Evolutionary conservation across 768 basidiomycete species (phyloP).

Genomic region (Sarcomyxa edulis): DNA sequence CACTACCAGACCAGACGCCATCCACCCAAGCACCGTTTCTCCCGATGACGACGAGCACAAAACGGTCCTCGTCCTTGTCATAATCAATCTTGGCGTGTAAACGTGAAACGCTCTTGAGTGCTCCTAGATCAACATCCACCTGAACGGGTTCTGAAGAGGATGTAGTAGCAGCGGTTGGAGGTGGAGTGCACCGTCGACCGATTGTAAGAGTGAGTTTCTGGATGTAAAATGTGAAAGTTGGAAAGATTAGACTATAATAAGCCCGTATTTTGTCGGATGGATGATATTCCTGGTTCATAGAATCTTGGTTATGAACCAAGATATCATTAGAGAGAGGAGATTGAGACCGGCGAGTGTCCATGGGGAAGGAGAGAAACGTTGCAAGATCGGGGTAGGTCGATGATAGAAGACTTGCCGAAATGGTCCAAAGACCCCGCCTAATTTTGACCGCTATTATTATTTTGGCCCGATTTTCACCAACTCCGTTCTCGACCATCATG

Average conservation of each 20-base stretch:
- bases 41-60: conserved; percentile 88
- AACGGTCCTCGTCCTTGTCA: conserved; percentile 84
- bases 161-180: conserved; percentile 40
- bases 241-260: conserved; percentile 92
- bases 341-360: conserved; percentile 7
- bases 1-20: conserved; percentile 90
- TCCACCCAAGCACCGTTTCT: conserved; percentile 98
- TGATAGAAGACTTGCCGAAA: neutral
- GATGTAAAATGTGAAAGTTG: conserved; percentile 94
- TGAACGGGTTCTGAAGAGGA: conserved; percentile 53
- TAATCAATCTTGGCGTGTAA: conserved; percentile 95
- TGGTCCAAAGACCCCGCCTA: neutral
- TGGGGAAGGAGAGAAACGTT: conserved; percentile 1
- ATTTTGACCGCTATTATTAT: too few relatives aligned
- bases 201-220: conserved; percentile 93
- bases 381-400: neutral
- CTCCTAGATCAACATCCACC: conserved; percentile 89
- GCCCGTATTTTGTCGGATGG: conserved; percentile 86
- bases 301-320: neutral
- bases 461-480: neutral
- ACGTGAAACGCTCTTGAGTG: conserved; percentile 95
- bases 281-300: conserved; percentile 9
- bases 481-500: conserved; percentile 17
- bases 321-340: conserved; percentile 1
- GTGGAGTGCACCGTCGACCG: conserved; percentile 78